Base-by-base conservation (phyloP, 139 green algal genomes). In the Chlorella sp. region DNA sequence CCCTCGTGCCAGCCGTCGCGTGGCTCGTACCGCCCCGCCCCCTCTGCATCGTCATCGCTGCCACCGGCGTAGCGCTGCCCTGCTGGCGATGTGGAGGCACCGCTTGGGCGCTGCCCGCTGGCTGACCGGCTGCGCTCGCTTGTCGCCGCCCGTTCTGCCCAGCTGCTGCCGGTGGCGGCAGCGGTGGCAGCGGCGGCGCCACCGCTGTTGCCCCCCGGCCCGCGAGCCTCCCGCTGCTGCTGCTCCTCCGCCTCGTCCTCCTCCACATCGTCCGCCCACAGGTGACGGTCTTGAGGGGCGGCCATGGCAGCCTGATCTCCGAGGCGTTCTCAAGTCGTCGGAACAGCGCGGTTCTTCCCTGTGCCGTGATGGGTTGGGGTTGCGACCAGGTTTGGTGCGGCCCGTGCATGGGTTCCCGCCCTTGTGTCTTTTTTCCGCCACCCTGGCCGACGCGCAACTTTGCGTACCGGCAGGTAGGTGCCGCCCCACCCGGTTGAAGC, bases 1-100 rank as follows among this genome's bases (percentile, higher is more conserved):
- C 79, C 81, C 26, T 88, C 81, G 57, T 91, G 66, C 88, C 81
- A 91, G 18, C 61, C 81, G 22, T 91, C 88, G 11, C 88, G 48
- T 12, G 68, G 24, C 77, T 86, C 86, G 36, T 61, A 66, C 39
- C 71, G 71, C 30, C 71, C 28, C 32, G 71, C 71, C 30, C 32
- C 21, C 64, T 71, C 64, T 78, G 71, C 75, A 81, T 36, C 26
- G 0, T 16, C 36, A 16, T 26, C 79, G 42, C 42, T 40, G 79
- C 26, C 28, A 39, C 26, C 16, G 37, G 37, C 53, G 36, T 53
- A 18, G 77, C 36, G 36, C 21, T 34, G n/a, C n/a, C n/a, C 76
- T 32, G 68, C 64, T 71, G 21, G 64, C 64, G 64, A 71, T 9
- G 48, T 57, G 9, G 48, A 57, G 48, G 48, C 48, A 57, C 48